phyloP scores from a whole-genome alignment of 1,139 yeast species.

The Blastobotrys petasosporus region DNA sequence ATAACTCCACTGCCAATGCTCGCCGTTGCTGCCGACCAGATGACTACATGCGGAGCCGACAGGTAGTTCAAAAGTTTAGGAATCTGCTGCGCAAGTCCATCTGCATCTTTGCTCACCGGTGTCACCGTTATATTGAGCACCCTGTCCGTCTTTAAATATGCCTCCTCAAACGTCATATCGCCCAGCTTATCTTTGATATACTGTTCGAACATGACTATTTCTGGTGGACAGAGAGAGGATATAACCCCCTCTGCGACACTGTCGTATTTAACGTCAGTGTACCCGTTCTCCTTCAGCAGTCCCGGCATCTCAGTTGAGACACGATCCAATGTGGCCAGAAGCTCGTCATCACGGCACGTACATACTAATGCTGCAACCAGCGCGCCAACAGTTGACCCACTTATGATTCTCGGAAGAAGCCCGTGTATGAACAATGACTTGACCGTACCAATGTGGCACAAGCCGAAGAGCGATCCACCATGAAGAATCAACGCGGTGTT shows the following conservation, averaged over 20 bases:
- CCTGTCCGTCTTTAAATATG: constrained; percentile 71
- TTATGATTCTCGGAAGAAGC: constrained; percentile 72
- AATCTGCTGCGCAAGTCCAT: constrained; percentile 29
- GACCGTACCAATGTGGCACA: constrained; percentile 89
- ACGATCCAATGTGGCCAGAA: constrained; percentile 34
- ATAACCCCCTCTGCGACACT: constrained; percentile 32
- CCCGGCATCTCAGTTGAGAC: constrained; percentile 44
- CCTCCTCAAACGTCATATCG: constrained; percentile 87
- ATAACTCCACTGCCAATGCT: constrained; percentile 66
- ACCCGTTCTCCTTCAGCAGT: constrained; percentile 18
- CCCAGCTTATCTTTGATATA: constrained; percentile 77
- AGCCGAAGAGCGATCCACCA: constrained; percentile 91
- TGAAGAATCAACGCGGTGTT: constrained; percentile 84
- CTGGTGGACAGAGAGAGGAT: constrained; percentile 77
- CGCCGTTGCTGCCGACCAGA: constrained; percentile 71
- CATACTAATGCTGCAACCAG: constrained; percentile 85
- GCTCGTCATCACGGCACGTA: constrained; percentile 53
- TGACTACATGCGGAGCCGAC: constrained; percentile 84
- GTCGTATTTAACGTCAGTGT: constrained; percentile 24
- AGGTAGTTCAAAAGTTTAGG: constrained; percentile 80
- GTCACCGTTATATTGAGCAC: constrained; percentile 79
- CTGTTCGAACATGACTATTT: constrained; percentile 68
- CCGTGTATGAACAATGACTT: constrained; percentile 70
- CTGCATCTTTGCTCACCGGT: constrained; percentile 50
- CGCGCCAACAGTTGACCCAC: constrained; percentile 95